Conservation (phyloP, 1,284 basidiomycete genomes). For the Kalmanozyma brasiliensis region DNA sequence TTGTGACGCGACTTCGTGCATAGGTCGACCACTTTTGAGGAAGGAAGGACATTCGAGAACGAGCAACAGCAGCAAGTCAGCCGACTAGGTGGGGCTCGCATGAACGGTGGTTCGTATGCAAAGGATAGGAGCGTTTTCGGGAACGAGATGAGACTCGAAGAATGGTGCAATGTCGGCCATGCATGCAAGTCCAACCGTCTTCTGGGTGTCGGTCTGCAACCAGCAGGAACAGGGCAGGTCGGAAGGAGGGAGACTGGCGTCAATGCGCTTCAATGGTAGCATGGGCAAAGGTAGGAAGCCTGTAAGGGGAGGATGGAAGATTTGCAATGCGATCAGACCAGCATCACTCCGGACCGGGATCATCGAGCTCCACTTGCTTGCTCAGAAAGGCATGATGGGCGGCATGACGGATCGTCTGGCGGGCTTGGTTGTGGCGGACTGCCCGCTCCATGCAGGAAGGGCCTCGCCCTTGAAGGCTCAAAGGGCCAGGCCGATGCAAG, state of each 20-base stretch:
- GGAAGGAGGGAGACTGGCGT: too few relatives aligned
- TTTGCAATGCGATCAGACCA: too few relatives aligned
- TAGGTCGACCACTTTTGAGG: constrained; percentile 9
- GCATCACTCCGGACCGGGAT: too few relatives aligned
- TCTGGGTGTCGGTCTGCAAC: too few relatives aligned
- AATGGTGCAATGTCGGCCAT: constrained; percentile 1
- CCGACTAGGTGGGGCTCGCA: constrained; percentile 6
- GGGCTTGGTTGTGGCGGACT: too few relatives aligned
- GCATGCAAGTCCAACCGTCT: neutral
- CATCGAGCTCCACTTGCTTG: too few relatives aligned
- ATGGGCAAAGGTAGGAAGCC: too few relatives aligned
- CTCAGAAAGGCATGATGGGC: too few relatives aligned
- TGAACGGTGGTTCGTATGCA: neutral
- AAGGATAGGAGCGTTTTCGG: constrained; percentile 7
- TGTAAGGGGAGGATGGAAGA: neutral
- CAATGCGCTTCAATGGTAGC: neutral
- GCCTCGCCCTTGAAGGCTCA: constrained; percentile 7
- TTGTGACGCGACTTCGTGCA: too few relatives aligned
- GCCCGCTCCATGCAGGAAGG: neutral
- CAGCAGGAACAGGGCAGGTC: too few relatives aligned
- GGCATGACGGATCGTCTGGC: too few relatives aligned
- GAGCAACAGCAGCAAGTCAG: neutral
- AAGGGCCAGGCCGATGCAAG: constrained; percentile 19
- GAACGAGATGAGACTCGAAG: constrained; percentile 11
- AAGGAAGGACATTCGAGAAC: neutral